phyloP scores from a whole-genome alignment of 2,329 filamentous ascomycete species.

The Raffaelea deltoideospora region DNA sequence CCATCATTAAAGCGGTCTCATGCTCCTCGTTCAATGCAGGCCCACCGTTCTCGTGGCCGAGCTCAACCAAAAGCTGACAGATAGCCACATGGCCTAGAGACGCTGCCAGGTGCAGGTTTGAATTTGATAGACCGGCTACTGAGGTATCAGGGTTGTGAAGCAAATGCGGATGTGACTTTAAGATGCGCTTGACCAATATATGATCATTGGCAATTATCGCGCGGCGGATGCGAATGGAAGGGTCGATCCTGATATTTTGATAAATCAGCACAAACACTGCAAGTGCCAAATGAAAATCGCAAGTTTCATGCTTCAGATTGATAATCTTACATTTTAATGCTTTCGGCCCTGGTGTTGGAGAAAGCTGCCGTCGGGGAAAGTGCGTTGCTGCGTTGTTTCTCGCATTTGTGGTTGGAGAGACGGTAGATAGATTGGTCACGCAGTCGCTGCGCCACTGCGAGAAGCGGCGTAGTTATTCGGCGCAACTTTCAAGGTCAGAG shows the following conservation, averaged over 20 bases:
- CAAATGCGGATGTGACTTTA: conserved; percentile 53
- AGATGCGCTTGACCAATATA: conserved; percentile 60
- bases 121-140: conserved; percentile 56
- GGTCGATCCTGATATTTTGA: conserved; percentile 54
- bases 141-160: conserved; percentile 69
- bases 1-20: conserved; percentile 71
- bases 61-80: conserved; percentile 52
- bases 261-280: no score
- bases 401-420: no score
- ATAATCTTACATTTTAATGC: no score
- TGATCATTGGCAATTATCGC: conserved; percentile 64
- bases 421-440: no score
- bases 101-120: conserved; percentile 68
- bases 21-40: conserved; percentile 66
- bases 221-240: conserved; percentile 61
- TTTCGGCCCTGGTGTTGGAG: no score
- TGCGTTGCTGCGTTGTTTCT: no score
- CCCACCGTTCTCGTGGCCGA: conserved; percentile 55
- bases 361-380: no score
- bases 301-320: no score
- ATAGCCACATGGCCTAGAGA: conserved; percentile 56
- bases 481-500: no score
- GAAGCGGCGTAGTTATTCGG: no score
- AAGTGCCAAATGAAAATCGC: no score
- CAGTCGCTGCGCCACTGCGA: no score